Conservation (phyloP, 2,329 filamentous ascomycete species). For the Aureobasidium namibiae region DNA sequence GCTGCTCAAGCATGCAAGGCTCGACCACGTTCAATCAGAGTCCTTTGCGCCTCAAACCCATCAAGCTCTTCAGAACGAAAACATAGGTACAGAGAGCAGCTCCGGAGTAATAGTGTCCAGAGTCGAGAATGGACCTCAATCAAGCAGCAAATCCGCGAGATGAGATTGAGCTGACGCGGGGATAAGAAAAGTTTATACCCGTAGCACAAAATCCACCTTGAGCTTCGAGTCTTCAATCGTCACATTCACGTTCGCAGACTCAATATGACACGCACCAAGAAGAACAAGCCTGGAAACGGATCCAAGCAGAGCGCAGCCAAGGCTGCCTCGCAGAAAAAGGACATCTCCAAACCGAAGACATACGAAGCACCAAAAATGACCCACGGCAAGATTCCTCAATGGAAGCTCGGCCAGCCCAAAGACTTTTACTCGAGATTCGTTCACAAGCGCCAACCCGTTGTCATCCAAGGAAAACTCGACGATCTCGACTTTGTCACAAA, state of each 20-base stretch:
- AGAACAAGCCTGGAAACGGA: neutral
- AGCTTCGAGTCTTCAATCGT: neutral
- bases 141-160: no score
- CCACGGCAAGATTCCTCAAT: neutral
- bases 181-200: no score
- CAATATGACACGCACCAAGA: conserved; percentile 4
- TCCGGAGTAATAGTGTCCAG: no score
- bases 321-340: neutral
- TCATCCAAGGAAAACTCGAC: neutral
- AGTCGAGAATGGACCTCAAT: no score
- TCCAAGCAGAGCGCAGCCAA: neutral
- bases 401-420: neutral
- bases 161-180: no score
- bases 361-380: neutral
- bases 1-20: no score
- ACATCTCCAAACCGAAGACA: neutral
- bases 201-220: neutral
- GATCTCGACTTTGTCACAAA: conserved; percentile 1
- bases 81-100: no score
- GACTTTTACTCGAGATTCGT: neutral
- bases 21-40: no score
- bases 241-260: neutral
- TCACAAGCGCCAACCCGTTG: neutral
- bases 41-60: no score
- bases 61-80: no score